Base-by-base conservation (phyloP, 352 stramenopile genomes). In the Globisporangium barbulae region DNA sequence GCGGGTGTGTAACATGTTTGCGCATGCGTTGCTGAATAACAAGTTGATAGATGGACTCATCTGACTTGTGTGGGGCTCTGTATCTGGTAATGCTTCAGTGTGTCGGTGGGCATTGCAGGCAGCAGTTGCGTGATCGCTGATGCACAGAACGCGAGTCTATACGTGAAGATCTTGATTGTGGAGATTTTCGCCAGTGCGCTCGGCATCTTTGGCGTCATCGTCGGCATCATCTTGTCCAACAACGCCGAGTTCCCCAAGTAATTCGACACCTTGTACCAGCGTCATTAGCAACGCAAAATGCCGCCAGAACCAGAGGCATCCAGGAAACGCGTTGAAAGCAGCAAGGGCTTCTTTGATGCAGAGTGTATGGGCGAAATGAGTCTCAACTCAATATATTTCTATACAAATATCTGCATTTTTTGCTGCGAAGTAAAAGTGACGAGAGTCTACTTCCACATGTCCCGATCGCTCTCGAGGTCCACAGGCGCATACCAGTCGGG, bases 131-230 rank as follows among this genome's bases (percentile, higher is more conserved):
- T 98, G 53, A 88, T 99, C 45, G 97, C 95, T 17, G 98, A 99
- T 89, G 98, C 97, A 44, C 97, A 99, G 79, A 97, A 99, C 81
- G 83, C 93, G 28, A 89, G 84, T 50, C 79, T 99, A 28, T 99
- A 99, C 81, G 97, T 99, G 49, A 99, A 99, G 79, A 99, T 99
- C 81, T 84, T 99, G 62, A 98, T 99, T 81, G 93, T 99, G n/a
- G 96, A 99, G 84, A 99, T 99, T 94, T 99, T 99, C 74, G 97
- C 97, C 45, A 98, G 91, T 69, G 98, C 98, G 25, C 80, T 99
- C 55, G 98, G 97, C 54, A 99, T 99, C 69, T 99, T 99, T 68
- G 98, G 97, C 52, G 96, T 99, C 59, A 99, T 99, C 73, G 96
- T 99, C 35, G 94, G 94, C 63, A 99, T 99, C 73, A 99, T 99